phyloP scores from a whole-genome alignment of 345 rosid species.

The Zanthoxylum bungeanum region DNA sequence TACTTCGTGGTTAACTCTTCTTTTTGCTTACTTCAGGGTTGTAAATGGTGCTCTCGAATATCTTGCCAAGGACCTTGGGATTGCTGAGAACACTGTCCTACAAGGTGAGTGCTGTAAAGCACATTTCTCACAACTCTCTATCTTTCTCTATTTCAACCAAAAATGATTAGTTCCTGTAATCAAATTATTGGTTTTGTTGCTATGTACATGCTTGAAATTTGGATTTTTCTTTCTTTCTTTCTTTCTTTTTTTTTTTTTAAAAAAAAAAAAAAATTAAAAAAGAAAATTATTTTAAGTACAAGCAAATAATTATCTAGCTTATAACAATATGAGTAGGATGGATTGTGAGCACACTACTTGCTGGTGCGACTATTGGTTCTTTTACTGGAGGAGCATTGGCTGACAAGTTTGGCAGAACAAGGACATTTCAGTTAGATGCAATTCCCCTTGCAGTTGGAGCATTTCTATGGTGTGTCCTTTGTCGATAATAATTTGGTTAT shows the following conservation, averaged over 20 bases:
- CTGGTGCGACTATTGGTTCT: slow-evolving; percentile 94
- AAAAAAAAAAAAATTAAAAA: too few species aligned
- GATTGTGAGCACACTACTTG: slow-evolving; percentile 95
- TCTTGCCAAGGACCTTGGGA: slow-evolving; percentile 93
- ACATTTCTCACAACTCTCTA: neutral
- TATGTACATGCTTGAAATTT: neutral
- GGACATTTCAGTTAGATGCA: slow-evolving; percentile 89
- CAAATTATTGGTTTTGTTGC: neutral
- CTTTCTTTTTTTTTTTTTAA: neutral
- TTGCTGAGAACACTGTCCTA: slow-evolving; percentile 73
- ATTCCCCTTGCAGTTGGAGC: slow-evolving; percentile 88
- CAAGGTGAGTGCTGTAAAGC: slow-evolving; percentile 59
- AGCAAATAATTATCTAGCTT: slow-evolving; percentile 9
- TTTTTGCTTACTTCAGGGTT: slow-evolving; percentile 49
- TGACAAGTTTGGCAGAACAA: slow-evolving; percentile 92
- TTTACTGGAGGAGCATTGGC: slow-evolving; percentile 96
- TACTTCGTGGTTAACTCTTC: neutral
- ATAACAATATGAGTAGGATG: slow-evolving; percentile 60
- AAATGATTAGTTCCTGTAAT: neutral
- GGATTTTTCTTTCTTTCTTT: neutral
- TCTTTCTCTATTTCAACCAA: neutral
- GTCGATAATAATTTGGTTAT: neutral
- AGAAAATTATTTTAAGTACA: too few species aligned
- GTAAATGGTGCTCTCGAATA: slow-evolving; percentile 97
- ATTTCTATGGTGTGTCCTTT: slow-evolving; percentile 59